Base-by-base conservation (phyloP, 257 asterid genomes). In the Gentiana dahurica region DNA sequence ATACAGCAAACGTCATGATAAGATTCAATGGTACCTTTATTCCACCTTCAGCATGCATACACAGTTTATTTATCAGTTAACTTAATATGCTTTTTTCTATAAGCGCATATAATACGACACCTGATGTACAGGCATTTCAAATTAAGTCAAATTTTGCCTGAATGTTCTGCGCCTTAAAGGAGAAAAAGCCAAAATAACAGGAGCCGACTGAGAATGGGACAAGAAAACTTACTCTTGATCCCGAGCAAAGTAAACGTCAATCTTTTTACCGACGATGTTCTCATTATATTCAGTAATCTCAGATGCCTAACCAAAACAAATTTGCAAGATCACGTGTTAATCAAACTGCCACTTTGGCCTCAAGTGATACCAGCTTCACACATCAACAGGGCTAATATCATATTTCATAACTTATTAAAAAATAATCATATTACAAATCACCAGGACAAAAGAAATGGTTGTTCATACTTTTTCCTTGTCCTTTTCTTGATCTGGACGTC, bases 171-270 rank as follows among this genome's bases (percentile, higher is more conserved):
- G 24, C 9, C 46, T 4, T 41, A 41, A 7, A 41, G 46, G 46
- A 41, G 46, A 10, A 41, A 5, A 10, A 41, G 46, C 49, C 39
- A 8, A 48, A 13, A 55, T 24, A 49, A 48, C 44, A 53, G 49
- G 53, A 48, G 55, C 10, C 9, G 12, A 36, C 36, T 5, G 6
- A 8, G 34, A 45, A 53, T 33, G n/a, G 36, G 35, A 44, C 15
- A 1, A 15, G 3, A 37, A 67, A 57, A 71, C 97, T 83, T 77
- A 92, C 99, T 0, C 10, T 15, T 50, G 57, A 82, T 92, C 99
- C 13, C 65, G 33, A 0, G 97, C 97, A 97, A 97, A 92, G 87
- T 84, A 92, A 59, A 92, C 95, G 72, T 71, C 83, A 62, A 92
- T 79, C 74, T 67, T 86, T 53, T 79, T 66, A 68, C 97, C 95